Conservation (phyloP, 169 alveolate species). For the Plasmodium relictum region DNA sequence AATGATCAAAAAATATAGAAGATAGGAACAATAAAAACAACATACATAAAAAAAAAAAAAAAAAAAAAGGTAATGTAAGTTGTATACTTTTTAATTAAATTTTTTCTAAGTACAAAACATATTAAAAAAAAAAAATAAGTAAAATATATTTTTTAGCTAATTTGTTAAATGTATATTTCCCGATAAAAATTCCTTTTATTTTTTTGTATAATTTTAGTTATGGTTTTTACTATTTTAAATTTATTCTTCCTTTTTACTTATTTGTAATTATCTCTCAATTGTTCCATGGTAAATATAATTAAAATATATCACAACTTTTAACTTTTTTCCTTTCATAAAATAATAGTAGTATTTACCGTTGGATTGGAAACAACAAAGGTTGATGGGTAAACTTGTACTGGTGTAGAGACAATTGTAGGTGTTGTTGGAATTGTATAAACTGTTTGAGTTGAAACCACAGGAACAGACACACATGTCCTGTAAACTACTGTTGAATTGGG, state of each 20-base stretch:
- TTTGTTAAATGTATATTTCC: too few species aligned
- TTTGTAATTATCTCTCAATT: slow-evolving; percentile 1
- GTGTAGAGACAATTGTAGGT: slow-evolving; percentile 43
- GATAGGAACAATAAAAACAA: too few species aligned
- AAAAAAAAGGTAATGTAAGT: too few species aligned
- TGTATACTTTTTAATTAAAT: too few species aligned
- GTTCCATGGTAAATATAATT: neutral
- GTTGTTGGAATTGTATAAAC: slow-evolving; percentile 28
- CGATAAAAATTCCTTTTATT: too few species aligned
- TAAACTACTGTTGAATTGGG: slow-evolving; percentile 27
- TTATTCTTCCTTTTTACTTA: neutral
- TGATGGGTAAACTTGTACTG: slow-evolving; percentile 18
- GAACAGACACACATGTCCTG: slow-evolving; percentile 56
- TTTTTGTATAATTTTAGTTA: neutral
- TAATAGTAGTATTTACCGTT: slow-evolving; percentile 29
- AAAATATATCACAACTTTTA: neutral
- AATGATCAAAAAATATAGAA: too few species aligned
- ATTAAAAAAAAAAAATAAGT: too few species aligned
- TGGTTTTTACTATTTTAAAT: neutral
- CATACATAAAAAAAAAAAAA: too few species aligned
- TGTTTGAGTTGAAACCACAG: slow-evolving; percentile 25
- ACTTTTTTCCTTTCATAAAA: slow-evolving; percentile 12
- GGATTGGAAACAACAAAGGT: slow-evolving; percentile 37
- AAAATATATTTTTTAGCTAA: too few species aligned
- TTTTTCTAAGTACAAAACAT: too few species aligned